Conservation (phyloP, 192 early-diverging fungal species). For the Coemansia pectinata region DNA sequence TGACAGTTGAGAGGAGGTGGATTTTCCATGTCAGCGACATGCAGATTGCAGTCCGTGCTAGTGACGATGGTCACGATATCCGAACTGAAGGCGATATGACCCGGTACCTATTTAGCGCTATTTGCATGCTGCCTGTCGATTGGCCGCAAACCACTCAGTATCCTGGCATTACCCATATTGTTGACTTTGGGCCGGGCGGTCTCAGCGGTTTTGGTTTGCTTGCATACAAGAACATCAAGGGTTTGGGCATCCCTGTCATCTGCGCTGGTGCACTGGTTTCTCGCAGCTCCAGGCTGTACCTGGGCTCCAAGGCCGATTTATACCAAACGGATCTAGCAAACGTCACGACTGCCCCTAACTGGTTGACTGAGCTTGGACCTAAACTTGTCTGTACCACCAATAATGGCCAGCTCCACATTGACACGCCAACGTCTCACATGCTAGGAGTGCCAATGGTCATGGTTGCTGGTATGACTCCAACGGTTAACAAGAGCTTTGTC, state of each 20-base stretch:
- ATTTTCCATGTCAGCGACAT: constrained; percentile 10
- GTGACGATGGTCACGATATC: constrained; percentile 81
- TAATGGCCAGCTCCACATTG: constrained; percentile 71
- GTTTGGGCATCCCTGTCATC: constrained; percentile 69
- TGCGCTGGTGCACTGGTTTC: constrained; percentile 23
- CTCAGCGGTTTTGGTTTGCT: constrained; percentile 82
- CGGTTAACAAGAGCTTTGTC: constrained; percentile 75
- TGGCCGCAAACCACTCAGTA: constrained; percentile 64
- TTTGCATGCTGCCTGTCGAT: constrained; percentile 62
- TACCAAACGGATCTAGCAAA: constrained; percentile 66
- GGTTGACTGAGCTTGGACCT: constrained; percentile 84
- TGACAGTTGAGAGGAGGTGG: constrained; percentile 32
- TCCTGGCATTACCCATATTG: constrained; percentile 72
- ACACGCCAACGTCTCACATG: constrained; percentile 82
- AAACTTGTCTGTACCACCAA: constrained; percentile 66
- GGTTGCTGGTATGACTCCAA: constrained; percentile 94
- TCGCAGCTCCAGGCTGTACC: constrained; percentile 39
- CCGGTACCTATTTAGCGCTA: constrained; percentile 64
- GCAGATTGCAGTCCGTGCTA: constrained; percentile 70
- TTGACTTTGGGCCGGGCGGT: constrained; percentile 95
- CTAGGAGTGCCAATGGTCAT: constrained; percentile 86
- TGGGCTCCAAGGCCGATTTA: constrained; percentile 73
- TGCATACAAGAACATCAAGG: constrained; percentile 86
- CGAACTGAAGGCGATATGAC: constrained; percentile 61
- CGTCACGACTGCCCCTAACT: constrained; percentile 81